Evolutionary conservation across 1,139 yeast species (phyloP).

Genomic region (Eremothecium gossypii): DNA sequence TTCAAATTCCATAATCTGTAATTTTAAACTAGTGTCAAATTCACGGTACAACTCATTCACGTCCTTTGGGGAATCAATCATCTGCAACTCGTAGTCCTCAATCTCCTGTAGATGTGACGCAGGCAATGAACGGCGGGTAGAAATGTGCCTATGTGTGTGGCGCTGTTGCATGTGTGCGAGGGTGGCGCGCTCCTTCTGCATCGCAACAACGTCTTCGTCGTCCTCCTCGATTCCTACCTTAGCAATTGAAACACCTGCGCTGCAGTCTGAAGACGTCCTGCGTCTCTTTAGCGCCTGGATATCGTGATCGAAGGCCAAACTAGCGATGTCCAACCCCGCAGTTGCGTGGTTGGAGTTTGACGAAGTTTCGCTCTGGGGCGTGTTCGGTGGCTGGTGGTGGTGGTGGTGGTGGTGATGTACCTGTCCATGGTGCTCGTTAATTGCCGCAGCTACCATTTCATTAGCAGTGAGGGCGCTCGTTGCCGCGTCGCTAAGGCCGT

Average conservation of each 20-base stretch:
- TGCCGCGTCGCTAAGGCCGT: slow-evolving; percentile 6
- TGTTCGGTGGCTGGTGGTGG: slow-evolving; percentile 10
- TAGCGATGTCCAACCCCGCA: slow-evolving; percentile 4
- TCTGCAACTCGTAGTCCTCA: slow-evolving; percentile 14
- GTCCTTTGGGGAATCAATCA: slow-evolving; percentile 15
- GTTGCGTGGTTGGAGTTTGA: slow-evolving; percentile 5
- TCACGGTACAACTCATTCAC: slow-evolving; percentile 17
- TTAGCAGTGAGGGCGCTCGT: slow-evolving; percentile 3
- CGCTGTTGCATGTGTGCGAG: slow-evolving; percentile 3
- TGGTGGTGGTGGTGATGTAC: slow-evolving; percentile 5
- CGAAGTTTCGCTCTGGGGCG: slow-evolving; percentile 10
- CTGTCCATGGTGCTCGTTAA: slow-evolving; percentile 3
- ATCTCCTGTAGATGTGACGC: slow-evolving; percentile 7
- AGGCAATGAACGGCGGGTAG: slow-evolving; percentile 7
- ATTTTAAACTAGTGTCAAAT: slow-evolving; percentile 12
- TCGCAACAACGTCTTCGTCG: slow-evolving; percentile 9
- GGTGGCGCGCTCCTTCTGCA: slow-evolving; percentile 3
- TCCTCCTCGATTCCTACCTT: slow-evolving; percentile 9
- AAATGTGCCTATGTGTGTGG: slow-evolving; percentile 4
- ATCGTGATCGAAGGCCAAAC: slow-evolving; percentile 3
- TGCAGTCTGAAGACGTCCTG: slow-evolving; percentile 4
- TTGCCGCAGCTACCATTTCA: slow-evolving; percentile 3
- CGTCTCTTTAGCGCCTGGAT: slow-evolving; percentile 5
- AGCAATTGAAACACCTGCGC: slow-evolving; percentile 2
- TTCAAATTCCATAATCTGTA: slow-evolving; percentile 18